Evolutionary conservation across 176 grass and related monocot species (phyloP).

Genomic region (Ampelocalamus luodianensis): DNA sequence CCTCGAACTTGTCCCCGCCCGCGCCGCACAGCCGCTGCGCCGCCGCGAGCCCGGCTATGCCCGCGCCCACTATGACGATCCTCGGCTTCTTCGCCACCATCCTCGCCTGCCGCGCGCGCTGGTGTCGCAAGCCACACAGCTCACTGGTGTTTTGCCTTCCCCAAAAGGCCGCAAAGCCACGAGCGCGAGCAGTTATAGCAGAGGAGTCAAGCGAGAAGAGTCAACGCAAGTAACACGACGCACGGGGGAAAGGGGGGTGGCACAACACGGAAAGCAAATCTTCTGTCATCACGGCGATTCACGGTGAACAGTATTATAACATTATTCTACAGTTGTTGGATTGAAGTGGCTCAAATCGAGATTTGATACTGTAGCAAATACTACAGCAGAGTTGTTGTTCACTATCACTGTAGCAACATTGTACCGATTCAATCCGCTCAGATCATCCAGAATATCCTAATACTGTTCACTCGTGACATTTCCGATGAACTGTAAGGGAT

Average conservation of each 20-base stretch:
- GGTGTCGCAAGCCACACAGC: background rate
- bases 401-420: too few relatives aligned
- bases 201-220: background rate
- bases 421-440: too few relatives aligned
- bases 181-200: background rate
- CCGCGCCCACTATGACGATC: slow-evolving; percentile 75
- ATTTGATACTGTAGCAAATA: too few relatives aligned
- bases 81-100: slow-evolving; percentile 68
- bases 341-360: too few relatives aligned
- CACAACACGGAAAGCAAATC: too few relatives aligned
- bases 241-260: background rate
- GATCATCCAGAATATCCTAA: too few relatives aligned
- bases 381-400: too few relatives aligned
- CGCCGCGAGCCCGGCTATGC: slow-evolving; percentile 80
- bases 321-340: too few relatives aligned
- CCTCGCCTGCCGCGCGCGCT: background rate
- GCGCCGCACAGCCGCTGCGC: slow-evolving; percentile 58
- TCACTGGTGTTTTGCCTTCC: background rate
- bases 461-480: too few relatives aligned
- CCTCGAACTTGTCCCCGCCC: slow-evolving; percentile 62
- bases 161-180: background rate
- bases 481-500: too few relatives aligned
- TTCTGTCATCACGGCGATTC: too few relatives aligned
- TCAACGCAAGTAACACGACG: background rate
- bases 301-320: too few relatives aligned